A percentile compares a stretch with the other conserved stretches of the same genome.
Evolutionary conservation across 2,329 filamentous ascomycete genomes (phyloP).

Genomic region (Nemania sp.): DNA sequence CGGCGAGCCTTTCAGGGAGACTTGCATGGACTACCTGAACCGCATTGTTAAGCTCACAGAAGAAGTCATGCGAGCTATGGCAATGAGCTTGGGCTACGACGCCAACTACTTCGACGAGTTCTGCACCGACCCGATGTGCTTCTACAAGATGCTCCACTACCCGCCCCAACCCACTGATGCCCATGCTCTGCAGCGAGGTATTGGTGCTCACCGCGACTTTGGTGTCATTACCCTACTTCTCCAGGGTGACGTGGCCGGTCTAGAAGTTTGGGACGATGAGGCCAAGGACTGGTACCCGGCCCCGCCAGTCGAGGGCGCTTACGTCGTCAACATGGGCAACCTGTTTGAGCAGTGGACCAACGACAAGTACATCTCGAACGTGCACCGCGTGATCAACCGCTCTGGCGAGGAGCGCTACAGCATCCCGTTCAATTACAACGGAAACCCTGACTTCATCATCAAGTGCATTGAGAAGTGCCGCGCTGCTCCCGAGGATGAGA

Average conservation of each 20-base stretch:
- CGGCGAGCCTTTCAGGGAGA: constrained; percentile 41
- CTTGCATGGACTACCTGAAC: constrained; percentile 46
- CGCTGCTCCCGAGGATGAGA: constrained; percentile 3
- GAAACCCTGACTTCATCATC: constrained; percentile 24
- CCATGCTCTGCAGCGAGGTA: constrained; percentile 19
- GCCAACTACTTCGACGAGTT: constrained; percentile 49
- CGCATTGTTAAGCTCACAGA: constrained; percentile 45
- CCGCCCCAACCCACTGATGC: constrained; percentile 45
- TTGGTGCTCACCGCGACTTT: constrained; percentile 59
- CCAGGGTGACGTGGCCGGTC: constrained; percentile 53
- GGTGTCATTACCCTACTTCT: constrained; percentile 60
- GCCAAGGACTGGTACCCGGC: constrained; percentile 7
- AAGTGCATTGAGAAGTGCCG: constrained; percentile 21
- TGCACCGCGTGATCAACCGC: constrained; percentile 60
- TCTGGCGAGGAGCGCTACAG: constrained; percentile 55
- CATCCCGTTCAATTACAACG: constrained; percentile 26
- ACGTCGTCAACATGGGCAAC: constrained; percentile 57
- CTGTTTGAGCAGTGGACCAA: constrained; percentile 55
- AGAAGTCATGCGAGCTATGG: constrained; percentile 47
- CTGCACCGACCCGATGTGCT: constrained; percentile 47
- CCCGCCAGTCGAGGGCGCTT: constrained; percentile 42
- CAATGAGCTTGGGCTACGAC: constrained; percentile 46
- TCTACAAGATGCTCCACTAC: constrained; percentile 53
- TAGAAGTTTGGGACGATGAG: constrained; percentile 52
- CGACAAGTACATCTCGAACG: constrained; percentile 54